These are phyloP conservation scores for Hanseniaspora gamundiae DNA, from an alignment of 1,139 yeast species.

Conservation along the genomic window DNA sequence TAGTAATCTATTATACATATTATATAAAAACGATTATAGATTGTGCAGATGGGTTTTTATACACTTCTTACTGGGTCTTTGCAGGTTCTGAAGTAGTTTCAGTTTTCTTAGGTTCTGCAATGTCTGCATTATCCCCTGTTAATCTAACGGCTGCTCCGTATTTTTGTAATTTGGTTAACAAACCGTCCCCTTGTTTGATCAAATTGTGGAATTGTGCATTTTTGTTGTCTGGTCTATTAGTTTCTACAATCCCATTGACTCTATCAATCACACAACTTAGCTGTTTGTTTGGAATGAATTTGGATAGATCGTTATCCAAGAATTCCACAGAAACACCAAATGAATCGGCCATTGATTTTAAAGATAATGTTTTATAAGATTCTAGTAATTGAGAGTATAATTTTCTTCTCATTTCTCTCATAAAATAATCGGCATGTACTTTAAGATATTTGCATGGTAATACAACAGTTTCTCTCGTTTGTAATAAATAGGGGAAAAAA, in stretches of 20 bases:
- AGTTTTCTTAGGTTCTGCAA: background rate
- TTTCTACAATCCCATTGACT: conserved; percentile 90
- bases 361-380: conserved; percentile 80
- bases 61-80: background rate
- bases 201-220: conserved; percentile 84
- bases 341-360: conserved; percentile 87
- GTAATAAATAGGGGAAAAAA: conserved; percentile 67
- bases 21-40: too few relatives aligned
- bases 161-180: conserved; percentile 88
- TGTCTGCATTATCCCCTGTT: conserved; percentile 48
- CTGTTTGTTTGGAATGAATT: conserved; percentile 85
- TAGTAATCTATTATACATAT: too few relatives aligned
- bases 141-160: conserved; percentile 95
- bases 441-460: conserved; percentile 63
- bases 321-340: conserved; percentile 83
- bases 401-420: conserved; percentile 89
- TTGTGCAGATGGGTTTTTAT: background rate
- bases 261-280: conserved; percentile 92
- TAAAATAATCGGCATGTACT: conserved; percentile 70
- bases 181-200: conserved; percentile 84
- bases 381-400: conserved; percentile 92
- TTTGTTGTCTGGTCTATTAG: conserved; percentile 92
- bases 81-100: background rate
- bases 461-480: conserved; percentile 65
- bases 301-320: conserved; percentile 70